These are phyloP conservation scores for Hygrocybe coccinea DNA, from an alignment of 768 basidiomycete genomes.

Conservation along the genomic window DNA sequence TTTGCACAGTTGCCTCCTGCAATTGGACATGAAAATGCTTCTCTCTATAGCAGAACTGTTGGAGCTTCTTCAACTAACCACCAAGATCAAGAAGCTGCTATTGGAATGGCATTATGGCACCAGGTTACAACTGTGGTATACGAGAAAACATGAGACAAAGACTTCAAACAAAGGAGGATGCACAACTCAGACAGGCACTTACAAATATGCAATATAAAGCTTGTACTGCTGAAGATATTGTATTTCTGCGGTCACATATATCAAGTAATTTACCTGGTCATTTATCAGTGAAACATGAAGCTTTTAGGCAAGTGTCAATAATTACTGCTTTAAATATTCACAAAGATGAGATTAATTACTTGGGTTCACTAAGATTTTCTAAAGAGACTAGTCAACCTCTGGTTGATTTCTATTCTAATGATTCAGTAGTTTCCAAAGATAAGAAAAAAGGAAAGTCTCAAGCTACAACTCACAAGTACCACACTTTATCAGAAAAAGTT, in stretches of 20 bases:
- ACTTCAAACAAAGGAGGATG: too few species aligned
- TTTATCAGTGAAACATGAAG: slow-evolving; percentile 8
- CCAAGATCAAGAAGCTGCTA: too few species aligned
- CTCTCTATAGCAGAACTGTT: too few species aligned
- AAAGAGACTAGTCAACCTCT: slow-evolving; percentile 24
- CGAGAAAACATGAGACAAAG: too few species aligned
- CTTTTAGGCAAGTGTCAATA: slow-evolving; percentile 32
- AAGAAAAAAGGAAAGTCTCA: too few species aligned
- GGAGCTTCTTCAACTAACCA: slow-evolving; percentile 1
- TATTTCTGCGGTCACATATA: slow-evolving; percentile 26
- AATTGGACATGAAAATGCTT: too few species aligned
- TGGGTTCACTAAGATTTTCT: slow-evolving; percentile 32
- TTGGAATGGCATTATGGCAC: too few species aligned
- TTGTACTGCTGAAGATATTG: slow-evolving; percentile 35
- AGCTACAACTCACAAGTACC: too few species aligned
- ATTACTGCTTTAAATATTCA: slow-evolving; percentile 36
- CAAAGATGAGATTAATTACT: slow-evolving; percentile 36
- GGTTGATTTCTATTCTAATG: slow-evolving; percentile 19
- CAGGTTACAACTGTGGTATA: too few species aligned
- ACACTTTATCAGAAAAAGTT: background rate
- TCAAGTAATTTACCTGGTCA: slow-evolving; percentile 10
- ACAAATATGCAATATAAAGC: slow-evolving; percentile 28
- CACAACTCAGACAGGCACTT: too few species aligned
- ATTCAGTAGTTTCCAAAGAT: too few species aligned
- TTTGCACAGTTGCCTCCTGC: too few species aligned